Percentiles rank a stretch among this genome's conserved stretches.
Conservation (phyloP, 1,284 basidiomycete species). For the Prillingera fragicola region DNA sequence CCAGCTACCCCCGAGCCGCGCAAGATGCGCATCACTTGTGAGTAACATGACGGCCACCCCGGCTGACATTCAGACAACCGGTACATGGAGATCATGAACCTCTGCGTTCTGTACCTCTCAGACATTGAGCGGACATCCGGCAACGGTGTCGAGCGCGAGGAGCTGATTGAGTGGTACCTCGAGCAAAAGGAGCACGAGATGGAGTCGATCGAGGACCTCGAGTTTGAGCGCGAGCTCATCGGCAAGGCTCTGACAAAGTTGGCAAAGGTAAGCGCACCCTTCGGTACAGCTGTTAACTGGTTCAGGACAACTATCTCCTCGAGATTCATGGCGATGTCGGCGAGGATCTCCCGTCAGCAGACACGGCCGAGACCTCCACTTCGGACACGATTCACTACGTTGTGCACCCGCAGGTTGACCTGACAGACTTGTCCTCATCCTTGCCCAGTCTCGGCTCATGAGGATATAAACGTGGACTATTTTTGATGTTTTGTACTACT, state of each 20-base stretch:
- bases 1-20: too few species aligned
- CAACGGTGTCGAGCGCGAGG: slow-evolving; percentile 75
- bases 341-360: slow-evolving; percentile 60
- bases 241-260: slow-evolving; percentile 83
- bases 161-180: slow-evolving; percentile 94
- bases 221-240: slow-evolving; percentile 84
- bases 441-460: slow-evolving; percentile 9
- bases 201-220: slow-evolving; percentile 79
- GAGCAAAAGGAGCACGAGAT: slow-evolving; percentile 81
- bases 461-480: not conserved
- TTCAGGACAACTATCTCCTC: slow-evolving; percentile 80
- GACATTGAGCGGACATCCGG: slow-evolving; percentile 71
- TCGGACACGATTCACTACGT: slow-evolving; percentile 44
- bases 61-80: slow-evolving; percentile 60
- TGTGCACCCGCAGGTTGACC: slow-evolving; percentile 48
- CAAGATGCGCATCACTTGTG: slow-evolving; percentile 76
- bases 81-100: slow-evolving; percentile 83
- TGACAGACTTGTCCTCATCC: slow-evolving; percentile 45
- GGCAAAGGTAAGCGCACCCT: too few species aligned
- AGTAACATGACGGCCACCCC: slow-evolving; percentile 7
- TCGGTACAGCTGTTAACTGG: too few species aligned
- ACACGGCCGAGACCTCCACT: slow-evolving; percentile 16
- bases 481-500: not conserved
- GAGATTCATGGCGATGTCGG: slow-evolving; percentile 76
- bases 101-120: slow-evolving; percentile 67